A percentile compares a stretch with the other conserved stretches of the same genome.
Conservation (phyloP, 441 rosid genomes). For the Corymbia citriodora region DNA sequence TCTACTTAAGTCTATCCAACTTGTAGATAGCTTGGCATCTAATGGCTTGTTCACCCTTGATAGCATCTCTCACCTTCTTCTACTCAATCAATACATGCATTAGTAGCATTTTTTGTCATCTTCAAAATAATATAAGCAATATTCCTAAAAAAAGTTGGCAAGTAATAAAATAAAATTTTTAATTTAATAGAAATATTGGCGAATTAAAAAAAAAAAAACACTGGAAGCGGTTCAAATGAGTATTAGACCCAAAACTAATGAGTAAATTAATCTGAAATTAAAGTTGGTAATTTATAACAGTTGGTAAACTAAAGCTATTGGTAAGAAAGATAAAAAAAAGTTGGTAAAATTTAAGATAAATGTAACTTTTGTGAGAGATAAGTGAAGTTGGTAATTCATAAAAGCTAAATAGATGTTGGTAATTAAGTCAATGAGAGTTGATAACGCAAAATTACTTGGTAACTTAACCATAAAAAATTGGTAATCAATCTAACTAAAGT, state of each 20-base stretch:
- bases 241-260: background rate
- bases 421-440: background rate
- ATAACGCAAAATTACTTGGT: background rate
- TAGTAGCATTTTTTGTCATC: background rate
- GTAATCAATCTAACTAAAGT: background rate
- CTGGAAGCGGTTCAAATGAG: background rate
- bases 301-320: background rate
- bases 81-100: background rate
- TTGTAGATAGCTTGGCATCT: background rate
- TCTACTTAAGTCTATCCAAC: background rate
- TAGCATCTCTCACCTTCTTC: background rate
- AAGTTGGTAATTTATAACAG: background rate
- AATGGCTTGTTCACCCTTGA: background rate
- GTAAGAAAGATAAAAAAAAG: background rate
- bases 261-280: too few relatives aligned
- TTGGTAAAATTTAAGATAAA: background rate
- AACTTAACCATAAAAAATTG: background rate
- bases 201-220: too few relatives aligned
- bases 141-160: background rate
- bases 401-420: background rate
- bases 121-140: background rate
- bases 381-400: background rate
- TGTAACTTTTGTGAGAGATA: too few relatives aligned
- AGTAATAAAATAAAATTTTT: background rate
- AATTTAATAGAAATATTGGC: background rate